phyloP scores from a whole-genome alignment of 805 yeast genomes.

The Metschnikowia lachancei region DNA sequence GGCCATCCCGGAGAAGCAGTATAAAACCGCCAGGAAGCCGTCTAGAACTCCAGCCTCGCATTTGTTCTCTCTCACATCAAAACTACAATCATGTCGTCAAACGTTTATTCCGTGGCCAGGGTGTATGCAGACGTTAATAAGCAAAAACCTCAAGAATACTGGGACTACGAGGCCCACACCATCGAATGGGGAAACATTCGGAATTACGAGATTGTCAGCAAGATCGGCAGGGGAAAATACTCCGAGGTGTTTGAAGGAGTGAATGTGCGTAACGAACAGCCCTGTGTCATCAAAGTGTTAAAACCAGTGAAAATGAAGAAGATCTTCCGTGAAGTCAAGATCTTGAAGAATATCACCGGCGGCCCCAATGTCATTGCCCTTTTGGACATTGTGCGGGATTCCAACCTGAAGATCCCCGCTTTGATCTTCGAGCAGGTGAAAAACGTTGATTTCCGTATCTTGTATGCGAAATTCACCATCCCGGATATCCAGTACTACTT shows the following conservation, averaged over 20 bases:
- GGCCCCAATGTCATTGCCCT: constrained; percentile 80
- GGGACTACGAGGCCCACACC: constrained; percentile 75
- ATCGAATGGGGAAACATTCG: constrained; percentile 43
- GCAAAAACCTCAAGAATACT: constrained; percentile 65
- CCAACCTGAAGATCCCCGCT: constrained; percentile 79
- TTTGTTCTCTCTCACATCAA: background rate
- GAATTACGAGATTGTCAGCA: constrained; percentile 72
- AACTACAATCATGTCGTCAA: constrained; percentile 13
- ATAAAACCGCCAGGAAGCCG: too few relatives aligned
- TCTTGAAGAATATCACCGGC: constrained; percentile 77
- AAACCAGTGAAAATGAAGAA: constrained; percentile 93
- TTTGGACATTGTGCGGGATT: constrained; percentile 79
- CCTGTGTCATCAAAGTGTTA: constrained; percentile 81
- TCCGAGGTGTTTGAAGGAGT: constrained; percentile 92
- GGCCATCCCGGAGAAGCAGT: background rate
- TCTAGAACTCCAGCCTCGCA: background rate
- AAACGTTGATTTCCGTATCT: constrained; percentile 75
- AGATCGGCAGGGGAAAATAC: constrained; percentile 91
- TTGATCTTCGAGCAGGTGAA: constrained; percentile 80
- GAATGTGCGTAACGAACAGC: constrained; percentile 57
- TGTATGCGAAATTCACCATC: constrained; percentile 76
- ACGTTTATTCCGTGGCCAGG: constrained; percentile 34
- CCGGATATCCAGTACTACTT: constrained; percentile 79
- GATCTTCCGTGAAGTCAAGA: constrained; percentile 85
- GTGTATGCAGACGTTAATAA: constrained; percentile 77